Evolutionary conservation across 495 filamentous ascomycete genomes (phyloP).

Genomic region (Letharia columbiana): DNA sequence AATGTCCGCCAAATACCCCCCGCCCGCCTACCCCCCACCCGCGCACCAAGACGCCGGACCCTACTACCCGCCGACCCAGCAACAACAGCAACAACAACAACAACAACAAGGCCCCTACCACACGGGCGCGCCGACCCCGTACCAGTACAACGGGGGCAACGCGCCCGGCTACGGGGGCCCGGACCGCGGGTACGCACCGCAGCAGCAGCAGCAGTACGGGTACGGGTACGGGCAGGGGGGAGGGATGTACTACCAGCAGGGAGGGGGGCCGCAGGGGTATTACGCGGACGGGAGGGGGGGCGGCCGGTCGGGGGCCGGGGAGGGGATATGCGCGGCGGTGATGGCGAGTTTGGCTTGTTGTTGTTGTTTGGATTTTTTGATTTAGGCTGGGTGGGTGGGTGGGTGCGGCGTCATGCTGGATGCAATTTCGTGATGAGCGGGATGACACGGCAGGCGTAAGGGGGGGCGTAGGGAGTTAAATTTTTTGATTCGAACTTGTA

Average conservation of each 20-base stretch:
- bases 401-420: background rate
- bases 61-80: background rate
- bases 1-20: constrained; percentile 8
- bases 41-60: constrained; percentile 20
- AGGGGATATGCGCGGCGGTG: constrained; percentile 30
- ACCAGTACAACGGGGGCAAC: background rate
- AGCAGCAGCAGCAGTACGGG: background rate
- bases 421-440: too few relatives aligned
- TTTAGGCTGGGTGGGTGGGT: constrained; percentile 15
- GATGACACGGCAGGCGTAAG: background rate
- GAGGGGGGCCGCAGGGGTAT: constrained; percentile 22
- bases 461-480: too few relatives aligned
- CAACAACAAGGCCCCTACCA: background rate
- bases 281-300: constrained; percentile 20
- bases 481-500: background rate
- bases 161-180: background rate
- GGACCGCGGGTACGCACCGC: background rate
- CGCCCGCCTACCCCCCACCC: constrained; percentile 20
- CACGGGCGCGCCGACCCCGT: background rate
- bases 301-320: constrained; percentile 17
- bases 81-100: background rate
- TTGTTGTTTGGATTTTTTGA: constrained; percentile 36
- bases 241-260: constrained; percentile 28
- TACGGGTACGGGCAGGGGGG: constrained; percentile 2
- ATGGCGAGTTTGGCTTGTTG: constrained; percentile 33